A percentile compares a stretch with the other conserved stretches of the same genome.
Conservation (phyloP, 2,329 filamentous ascomycete genomes). For the Emergomyces orientalis region DNA sequence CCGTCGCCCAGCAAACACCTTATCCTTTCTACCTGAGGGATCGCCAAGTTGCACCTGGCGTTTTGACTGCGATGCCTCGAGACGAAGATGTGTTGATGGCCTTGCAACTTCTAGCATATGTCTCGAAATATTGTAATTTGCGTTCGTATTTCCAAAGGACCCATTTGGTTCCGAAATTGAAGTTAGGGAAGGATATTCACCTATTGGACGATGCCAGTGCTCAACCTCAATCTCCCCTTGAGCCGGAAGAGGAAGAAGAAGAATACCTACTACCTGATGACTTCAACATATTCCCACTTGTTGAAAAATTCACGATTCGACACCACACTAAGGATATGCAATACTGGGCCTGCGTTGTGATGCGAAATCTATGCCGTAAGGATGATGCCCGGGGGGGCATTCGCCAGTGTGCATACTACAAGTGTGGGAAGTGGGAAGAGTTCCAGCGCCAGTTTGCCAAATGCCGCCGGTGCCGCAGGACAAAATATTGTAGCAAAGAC, state of each 20-base stretch:
- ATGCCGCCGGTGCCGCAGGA: conserved; percentile 87
- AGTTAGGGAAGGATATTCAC: conserved; percentile 76
- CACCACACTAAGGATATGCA: conserved; percentile 97
- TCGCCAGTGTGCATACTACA: conserved; percentile 92
- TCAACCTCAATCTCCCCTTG: conserved; percentile 21
- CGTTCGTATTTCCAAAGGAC: conserved; percentile 92
- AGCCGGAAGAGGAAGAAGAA: conserved; percentile 54
- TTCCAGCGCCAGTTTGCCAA: conserved; percentile 96
- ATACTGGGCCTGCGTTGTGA: conserved; percentile 98
- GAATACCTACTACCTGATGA: conserved; percentile 90
- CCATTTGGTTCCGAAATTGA: conserved; percentile 83
- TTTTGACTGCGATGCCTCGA: conserved; percentile 83
- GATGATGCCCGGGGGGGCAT: conserved; percentile 92
- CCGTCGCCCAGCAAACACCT: conserved; percentile 59
- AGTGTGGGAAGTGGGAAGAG: conserved; percentile 98
- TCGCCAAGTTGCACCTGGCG: conserved; percentile 58
- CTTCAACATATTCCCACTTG: conserved; percentile 95
- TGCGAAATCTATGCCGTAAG: conserved; percentile 97
- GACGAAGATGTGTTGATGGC: conserved; percentile 99
- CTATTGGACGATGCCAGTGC: conserved; percentile 63
- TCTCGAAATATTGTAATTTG: conserved; percentile 96
- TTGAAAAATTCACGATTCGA: conserved; percentile 95
- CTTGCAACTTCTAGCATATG: conserved; percentile 88
- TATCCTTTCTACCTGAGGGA: conserved; percentile 74
- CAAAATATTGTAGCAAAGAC: conserved; percentile 99